Evolutionary conservation across 495 filamentous ascomycete genomes (phyloP).

Genomic region (Trichocladium antarcticum): DNA sequence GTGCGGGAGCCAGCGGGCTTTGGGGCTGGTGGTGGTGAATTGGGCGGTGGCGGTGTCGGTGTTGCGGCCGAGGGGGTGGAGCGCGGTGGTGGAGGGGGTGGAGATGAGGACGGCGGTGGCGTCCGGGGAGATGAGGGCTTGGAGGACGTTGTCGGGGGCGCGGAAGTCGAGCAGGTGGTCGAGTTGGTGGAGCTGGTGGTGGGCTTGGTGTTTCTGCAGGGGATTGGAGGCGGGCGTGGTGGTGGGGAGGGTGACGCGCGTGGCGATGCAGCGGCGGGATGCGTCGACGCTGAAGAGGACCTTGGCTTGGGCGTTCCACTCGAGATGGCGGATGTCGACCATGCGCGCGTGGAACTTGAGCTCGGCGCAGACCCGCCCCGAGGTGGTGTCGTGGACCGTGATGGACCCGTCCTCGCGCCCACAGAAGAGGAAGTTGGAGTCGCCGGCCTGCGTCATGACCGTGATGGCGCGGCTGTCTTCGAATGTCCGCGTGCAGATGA

Average conservation of each 20-base stretch:
- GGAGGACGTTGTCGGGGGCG: conserved; percentile 9
- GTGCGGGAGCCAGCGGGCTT: conserved; percentile 9
- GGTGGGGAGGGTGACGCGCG: conserved; percentile 4
- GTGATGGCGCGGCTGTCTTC: conserved; percentile 13
- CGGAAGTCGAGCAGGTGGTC: conserved; percentile 12
- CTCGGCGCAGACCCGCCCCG: conserved; percentile 8
- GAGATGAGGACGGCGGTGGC: conserved; percentile 5
- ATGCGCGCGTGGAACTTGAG: conserved; percentile 11
- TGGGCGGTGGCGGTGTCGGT: neutral
- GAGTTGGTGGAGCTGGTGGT: neutral
- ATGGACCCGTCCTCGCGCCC: conserved; percentile 19
- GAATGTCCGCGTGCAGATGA: conserved; percentile 11
- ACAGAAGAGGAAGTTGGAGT: conserved; percentile 12
- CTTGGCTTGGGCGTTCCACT: conserved; percentile 15
- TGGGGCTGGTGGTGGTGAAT: neutral
- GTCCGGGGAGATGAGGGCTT: conserved; percentile 10
- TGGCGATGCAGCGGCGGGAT: conserved; percentile 15
- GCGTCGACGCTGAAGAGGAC: conserved; percentile 17
- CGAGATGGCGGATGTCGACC: conserved; percentile 14
- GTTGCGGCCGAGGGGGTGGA: neutral
- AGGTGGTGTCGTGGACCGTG: conserved; percentile 11
- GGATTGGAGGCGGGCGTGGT: neutral
- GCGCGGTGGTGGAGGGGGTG: conserved; percentile 6
- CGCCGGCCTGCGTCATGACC: conserved; percentile 9
- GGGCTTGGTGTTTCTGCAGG: conserved; percentile 4